Conservation (phyloP, 179 eudicot species). For the Carnegiea gigantea region DNA sequence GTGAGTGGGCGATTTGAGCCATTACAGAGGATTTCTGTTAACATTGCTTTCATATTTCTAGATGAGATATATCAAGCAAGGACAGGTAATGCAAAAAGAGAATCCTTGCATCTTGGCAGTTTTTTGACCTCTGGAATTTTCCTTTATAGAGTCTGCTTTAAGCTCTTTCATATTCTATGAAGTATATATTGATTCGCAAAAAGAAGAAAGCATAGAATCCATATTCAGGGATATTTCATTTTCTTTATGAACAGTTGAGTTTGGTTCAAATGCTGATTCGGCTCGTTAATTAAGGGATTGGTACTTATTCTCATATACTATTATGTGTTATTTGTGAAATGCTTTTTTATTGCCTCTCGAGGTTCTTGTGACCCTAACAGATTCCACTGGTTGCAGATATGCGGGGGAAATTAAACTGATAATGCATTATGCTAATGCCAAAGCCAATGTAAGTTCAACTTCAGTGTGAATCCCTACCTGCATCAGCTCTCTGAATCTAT, state of each 20-base stretch:
- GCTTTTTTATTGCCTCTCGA: not conserved
- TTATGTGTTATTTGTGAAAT: not conserved
- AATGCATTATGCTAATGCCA: conserved; percentile 68
- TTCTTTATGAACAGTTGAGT: not conserved
- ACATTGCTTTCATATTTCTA: not conserved
- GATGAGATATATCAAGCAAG: not conserved
- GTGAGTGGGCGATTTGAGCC: too few species aligned
- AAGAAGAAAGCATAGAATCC: too few species aligned
- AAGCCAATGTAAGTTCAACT: conserved; percentile 40
- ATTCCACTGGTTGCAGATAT: conserved; percentile 41
- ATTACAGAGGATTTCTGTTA: not conserved
- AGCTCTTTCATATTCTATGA: not conserved
- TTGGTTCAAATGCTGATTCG: not conserved
- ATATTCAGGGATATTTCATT: too few species aligned
- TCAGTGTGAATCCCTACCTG: not conserved
- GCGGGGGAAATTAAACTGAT: conserved; percentile 92
- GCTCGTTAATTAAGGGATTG: not conserved
- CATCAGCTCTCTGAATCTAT: not conserved
- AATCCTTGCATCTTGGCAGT: not conserved
- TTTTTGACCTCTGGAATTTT: not conserved
- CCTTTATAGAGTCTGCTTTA: not conserved
- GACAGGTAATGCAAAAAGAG: too few species aligned
- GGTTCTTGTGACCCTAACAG: not conserved
- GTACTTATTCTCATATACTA: not conserved
- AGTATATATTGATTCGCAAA: too few species aligned